Evolutionary conservation across 176 grass and related monocot genomes (phyloP), one percentile per base, ranked within the genome.

Genomic region (Bothriochloa decipiens): DNA sequence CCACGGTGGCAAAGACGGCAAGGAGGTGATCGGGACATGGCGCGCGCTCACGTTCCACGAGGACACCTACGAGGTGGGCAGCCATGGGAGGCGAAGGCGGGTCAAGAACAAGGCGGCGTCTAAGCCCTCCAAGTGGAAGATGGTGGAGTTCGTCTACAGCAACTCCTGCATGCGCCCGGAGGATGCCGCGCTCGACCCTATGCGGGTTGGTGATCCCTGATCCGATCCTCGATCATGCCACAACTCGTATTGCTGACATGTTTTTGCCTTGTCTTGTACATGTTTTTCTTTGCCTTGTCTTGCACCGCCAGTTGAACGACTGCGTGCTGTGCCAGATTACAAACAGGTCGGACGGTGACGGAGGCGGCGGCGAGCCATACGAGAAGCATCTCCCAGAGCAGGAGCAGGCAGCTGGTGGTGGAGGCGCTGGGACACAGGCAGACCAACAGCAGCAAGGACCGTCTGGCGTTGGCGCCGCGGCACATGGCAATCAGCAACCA

Each of bases 41-140:
- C 35, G 49, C 32, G 47, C 1, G 47, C 80, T 82, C 46, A 18
- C 49, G 47, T 71, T 40, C 49, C 22, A 57, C 49, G 66, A 42
- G 49, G 2, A 11, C 26, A 11, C 42, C 40, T 17, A 22, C 61
- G 9, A 65, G 23, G 8, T 1, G 39, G 76, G 16, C 17, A 17
- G 27, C 23, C 0, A 0, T 6, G 50, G 25, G 12, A 40, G 26
- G 52, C 20, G 55, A 0, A 64, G 8, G 57, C 33, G 36, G 57
- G n/a, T 0, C 2, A 40, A 57, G 46, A 39, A 50, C 3, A 50
- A 1, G 20, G 2, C 3, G 36, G 3, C 2, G 36, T 2, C 22
- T 6, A 82, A 46, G 61, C 39, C 77, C 61, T 71, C 80, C 49
- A 52, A 26, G 49, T 82, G 80, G 80, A 82, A 40, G 80, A 82